Percentiles rank a stretch among this genome's conserved stretches.
phyloP scores from a whole-genome alignment of 495 filamentous ascomycete species.

The Penicillium fimorum region DNA sequence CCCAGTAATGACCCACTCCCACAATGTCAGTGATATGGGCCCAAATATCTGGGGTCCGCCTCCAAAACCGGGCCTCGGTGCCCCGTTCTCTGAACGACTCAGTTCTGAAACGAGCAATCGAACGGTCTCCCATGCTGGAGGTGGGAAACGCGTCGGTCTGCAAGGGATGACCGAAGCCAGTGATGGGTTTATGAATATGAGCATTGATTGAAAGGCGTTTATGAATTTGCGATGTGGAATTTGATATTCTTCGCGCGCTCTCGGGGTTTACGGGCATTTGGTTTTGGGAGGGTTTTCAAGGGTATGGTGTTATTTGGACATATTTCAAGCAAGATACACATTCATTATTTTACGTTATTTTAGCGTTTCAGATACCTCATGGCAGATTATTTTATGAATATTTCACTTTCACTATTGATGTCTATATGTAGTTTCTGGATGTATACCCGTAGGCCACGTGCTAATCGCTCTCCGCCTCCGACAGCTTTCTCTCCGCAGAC shows the following conservation, averaged over 20 bases:
- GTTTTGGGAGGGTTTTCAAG: not conserved
- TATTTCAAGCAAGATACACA: constrained; percentile 9
- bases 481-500: constrained; percentile 20
- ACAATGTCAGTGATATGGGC: constrained; percentile 64
- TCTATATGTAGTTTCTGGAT: not conserved
- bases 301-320: not conserved
- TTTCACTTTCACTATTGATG: not conserved
- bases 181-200: constrained; percentile 97
- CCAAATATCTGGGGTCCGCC: constrained; percentile 65
- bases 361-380: constrained; percentile 14
- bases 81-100: constrained; percentile 50
- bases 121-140: constrained; percentile 38
- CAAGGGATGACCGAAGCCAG: constrained; percentile 96
- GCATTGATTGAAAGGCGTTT: constrained; percentile 62
- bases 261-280: not conserved
- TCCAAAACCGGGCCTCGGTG: constrained; percentile 57
- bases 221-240: constrained; percentile 12
- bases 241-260: constrained; percentile 3
- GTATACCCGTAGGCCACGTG: constrained; percentile 21
- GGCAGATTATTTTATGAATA: not conserved
- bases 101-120: constrained; percentile 44
- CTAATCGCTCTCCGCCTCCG: constrained; percentile 26
- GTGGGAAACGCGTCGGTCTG: constrained; percentile 72
- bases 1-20: constrained; percentile 78
- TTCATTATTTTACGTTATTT: constrained; percentile 10